phyloP scores from a whole-genome alignment of 805 yeast species.

The Teunomyces barrocoloradensis region DNA sequence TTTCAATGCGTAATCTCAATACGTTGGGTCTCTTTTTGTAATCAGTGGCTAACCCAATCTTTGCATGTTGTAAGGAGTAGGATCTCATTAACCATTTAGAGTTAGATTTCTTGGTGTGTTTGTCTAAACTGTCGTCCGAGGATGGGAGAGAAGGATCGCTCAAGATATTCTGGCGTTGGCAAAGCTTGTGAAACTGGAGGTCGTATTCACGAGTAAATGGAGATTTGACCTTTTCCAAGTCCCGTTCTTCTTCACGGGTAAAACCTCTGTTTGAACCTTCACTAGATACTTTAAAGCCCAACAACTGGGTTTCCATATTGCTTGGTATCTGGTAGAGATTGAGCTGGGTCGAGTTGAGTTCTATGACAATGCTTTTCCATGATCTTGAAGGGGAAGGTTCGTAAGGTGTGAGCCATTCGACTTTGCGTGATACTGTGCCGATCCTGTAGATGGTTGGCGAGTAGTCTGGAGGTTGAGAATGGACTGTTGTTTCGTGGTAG shows the following conservation, averaged over 20 bases:
- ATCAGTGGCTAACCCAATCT: conserved; percentile 82
- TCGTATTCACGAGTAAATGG: conserved; percentile 24
- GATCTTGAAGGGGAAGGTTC: conserved; percentile 62
- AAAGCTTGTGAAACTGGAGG: conserved; percentile 25
- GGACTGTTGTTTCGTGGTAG: background rate
- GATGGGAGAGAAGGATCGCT: conserved; percentile 1
- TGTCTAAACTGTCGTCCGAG: conserved; percentile 5
- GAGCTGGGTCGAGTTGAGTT: conserved; percentile 82
- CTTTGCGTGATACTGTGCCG: conserved; percentile 59
- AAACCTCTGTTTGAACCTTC: conserved; percentile 6
- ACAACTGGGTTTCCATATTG: conserved; percentile 26
- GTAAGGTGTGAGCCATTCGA: conserved; percentile 77
- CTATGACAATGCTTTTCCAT: conserved; percentile 71
- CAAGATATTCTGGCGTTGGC: conserved; percentile 17
- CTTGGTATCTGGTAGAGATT: conserved; percentile 56
- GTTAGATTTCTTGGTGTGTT: background rate
- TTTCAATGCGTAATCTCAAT: conserved; percentile 74
- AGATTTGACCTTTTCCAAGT: conserved; percentile 14
- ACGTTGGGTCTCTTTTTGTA: conserved; percentile 69
- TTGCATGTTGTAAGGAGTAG: conserved; percentile 81
- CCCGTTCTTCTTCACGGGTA: conserved; percentile 11
- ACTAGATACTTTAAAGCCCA: conserved; percentile 17
- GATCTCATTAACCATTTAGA: conserved; percentile 44
- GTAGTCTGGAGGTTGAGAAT: conserved; percentile 54
- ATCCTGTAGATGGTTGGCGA: conserved; percentile 61